A percentile compares a stretch with the other conserved stretches of the same genome.
Evolutionary conservation across 257 asterid genomes (phyloP).

Genomic region (Przewalskia tangutica): DNA sequence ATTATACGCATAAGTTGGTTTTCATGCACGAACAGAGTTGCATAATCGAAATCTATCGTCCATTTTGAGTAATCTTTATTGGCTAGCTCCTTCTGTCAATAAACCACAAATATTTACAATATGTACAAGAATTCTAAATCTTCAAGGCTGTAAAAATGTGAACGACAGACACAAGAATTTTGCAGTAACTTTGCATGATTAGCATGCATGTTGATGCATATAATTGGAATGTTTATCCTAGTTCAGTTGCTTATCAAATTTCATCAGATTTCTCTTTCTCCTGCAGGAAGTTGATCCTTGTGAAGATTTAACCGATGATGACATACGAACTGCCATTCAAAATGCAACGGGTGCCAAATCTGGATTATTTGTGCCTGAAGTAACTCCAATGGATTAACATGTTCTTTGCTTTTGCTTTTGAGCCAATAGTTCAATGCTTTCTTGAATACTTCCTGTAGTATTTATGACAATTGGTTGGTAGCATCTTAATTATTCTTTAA

Average conservation of each 20-base stretch:
- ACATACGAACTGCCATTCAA: slow-evolving; percentile 86
- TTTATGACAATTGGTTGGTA: neutral
- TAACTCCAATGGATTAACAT: slow-evolving; percentile 24
- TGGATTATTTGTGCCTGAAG: slow-evolving; percentile 86
- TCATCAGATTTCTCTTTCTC: slow-evolving; percentile 11
- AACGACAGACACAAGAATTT: neutral
- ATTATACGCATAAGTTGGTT: neutral
- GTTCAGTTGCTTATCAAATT: neutral
- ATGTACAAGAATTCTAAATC: neutral
- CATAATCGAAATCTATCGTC: neutral
- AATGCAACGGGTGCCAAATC: slow-evolving; percentile 88
- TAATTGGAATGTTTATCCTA: neutral
- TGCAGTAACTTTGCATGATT: neutral
- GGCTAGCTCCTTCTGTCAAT: neutral
- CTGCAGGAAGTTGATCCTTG: slow-evolving; percentile 94
- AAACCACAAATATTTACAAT: neutral
- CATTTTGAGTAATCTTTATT: neutral
- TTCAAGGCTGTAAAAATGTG: neutral
- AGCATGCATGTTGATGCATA: neutral
- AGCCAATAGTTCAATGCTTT: neutral
- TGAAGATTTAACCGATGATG: slow-evolving; percentile 85
- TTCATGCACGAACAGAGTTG: neutral
- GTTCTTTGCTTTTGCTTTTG: neutral
- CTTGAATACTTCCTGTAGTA: neutral
- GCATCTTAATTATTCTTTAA: neutral